Evolutionary conservation across 306 rosid genomes (phyloP).

Genomic region (Lotus japonicus): DNA sequence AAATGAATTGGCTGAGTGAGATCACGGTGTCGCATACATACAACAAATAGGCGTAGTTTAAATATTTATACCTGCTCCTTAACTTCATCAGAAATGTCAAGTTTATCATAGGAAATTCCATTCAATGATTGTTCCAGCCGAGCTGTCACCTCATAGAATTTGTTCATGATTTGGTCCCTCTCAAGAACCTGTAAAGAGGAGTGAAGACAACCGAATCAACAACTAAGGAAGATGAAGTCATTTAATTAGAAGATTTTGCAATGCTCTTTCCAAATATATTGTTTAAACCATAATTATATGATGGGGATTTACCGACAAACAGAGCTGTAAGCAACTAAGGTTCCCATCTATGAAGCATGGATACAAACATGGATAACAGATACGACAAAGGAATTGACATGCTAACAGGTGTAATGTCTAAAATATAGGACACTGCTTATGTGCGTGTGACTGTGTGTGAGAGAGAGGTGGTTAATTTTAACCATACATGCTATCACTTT

Average conservation of each 20-base stretch:
- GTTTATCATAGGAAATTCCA: conserved; percentile 60
- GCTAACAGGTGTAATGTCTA: no score
- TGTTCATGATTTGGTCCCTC: conserved; percentile 68
- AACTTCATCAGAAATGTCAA: conserved; percentile 96
- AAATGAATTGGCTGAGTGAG: neutral
- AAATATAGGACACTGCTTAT: no score
- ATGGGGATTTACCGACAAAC: neutral
- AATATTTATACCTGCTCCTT: conserved; percentile 76
- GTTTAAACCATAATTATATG: neutral
- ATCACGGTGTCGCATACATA: neutral
- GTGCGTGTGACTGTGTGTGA: no score
- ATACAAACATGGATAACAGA: no score
- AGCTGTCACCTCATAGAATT: conserved; percentile 63
- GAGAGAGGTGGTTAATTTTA: no score
- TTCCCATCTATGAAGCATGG: neutral
- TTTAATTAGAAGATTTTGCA: conserved; percentile 1
- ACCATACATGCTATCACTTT: no score
- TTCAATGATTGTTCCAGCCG: conserved; percentile 69
- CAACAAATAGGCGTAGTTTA: neutral
- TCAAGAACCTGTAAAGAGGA: conserved; percentile 61
- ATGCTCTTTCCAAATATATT: neutral
- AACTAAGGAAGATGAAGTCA: conserved; percentile 1
- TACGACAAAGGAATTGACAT: no score
- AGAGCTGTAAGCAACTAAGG: neutral
- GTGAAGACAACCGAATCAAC: conserved; percentile 8